Conservation (phyloP, 1,139 yeast species). For the Saccharomycopsis phalli region DNA sequence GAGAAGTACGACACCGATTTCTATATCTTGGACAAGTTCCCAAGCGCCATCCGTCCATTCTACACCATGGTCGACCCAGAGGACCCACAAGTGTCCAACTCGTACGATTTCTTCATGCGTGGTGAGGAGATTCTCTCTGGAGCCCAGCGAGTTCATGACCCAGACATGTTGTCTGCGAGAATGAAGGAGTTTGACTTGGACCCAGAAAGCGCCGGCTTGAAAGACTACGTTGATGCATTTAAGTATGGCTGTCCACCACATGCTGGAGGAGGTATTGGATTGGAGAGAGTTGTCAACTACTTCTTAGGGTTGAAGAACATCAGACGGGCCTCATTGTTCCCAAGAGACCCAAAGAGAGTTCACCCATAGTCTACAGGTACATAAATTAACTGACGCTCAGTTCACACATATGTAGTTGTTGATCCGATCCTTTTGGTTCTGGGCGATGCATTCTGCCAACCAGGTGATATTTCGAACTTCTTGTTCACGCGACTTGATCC, state of each 20-base stretch:
- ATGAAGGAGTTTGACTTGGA: conserved; percentile 78
- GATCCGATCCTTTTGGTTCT: conserved; percentile 74
- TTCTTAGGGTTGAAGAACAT: conserved; percentile 92
- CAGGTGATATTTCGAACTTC: conserved; percentile 94
- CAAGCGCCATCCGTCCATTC: conserved; percentile 92
- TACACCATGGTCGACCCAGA: conserved; percentile 98
- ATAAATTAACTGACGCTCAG: neutral
- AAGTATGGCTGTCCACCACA: conserved; percentile 95
- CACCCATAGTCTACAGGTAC: conserved; percentile 46
- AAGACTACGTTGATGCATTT: conserved; percentile 89
- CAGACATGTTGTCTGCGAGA: conserved; percentile 71
- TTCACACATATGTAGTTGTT: conserved; percentile 64
- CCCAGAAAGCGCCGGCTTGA: conserved; percentile 70
- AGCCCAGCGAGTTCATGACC: conserved; percentile 98
- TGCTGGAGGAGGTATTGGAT: conserved; percentile 99
- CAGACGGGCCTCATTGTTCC: conserved; percentile 96
- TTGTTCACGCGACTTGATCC: conserved; percentile 93
- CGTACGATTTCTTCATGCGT: conserved; percentile 98
- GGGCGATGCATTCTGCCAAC: conserved; percentile 97
- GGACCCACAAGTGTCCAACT: conserved; percentile 86
- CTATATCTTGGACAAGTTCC: conserved; percentile 96
- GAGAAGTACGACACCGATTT: conserved; percentile 95
- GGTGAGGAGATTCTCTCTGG: conserved; percentile 98
- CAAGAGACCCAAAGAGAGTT: conserved; percentile 95
- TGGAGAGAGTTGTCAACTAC: conserved; percentile 98